Percentiles rank a stretch among this genome's conserved stretches.
These are phyloP conservation scores for Cladosporium austrohemisphaericum DNA, from an alignment of 2,329 filamentous ascomycete genomes.

Conservation along the genomic window DNA sequence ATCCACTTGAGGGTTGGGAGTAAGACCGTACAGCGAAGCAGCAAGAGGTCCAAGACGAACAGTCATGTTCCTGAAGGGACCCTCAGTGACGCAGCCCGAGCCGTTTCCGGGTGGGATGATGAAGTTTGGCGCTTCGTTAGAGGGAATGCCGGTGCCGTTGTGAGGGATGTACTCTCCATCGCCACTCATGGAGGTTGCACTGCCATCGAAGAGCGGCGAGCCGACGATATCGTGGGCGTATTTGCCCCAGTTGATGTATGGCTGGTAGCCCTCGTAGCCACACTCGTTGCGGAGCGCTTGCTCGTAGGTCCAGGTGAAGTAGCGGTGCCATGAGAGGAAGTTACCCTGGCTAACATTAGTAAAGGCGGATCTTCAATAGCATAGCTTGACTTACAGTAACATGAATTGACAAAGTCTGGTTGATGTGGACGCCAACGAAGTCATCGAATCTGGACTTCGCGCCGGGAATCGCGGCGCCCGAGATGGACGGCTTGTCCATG, in stretches of 20 bases:
- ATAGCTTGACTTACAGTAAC: constrained; percentile 18
- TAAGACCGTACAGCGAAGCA: constrained; percentile 31
- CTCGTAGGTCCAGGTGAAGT: constrained; percentile 42
- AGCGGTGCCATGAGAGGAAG: constrained; percentile 43
- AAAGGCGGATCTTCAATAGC: not conserved
- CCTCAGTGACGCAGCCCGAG: constrained; percentile 51
- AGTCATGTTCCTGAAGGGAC: constrained; percentile 47
- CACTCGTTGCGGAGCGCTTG: constrained; percentile 41
- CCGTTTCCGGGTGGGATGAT: constrained; percentile 47
- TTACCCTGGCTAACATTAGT: constrained; percentile 18
- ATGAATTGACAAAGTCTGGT: constrained; percentile 26
- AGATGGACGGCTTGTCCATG: constrained; percentile 24
- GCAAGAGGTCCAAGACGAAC: constrained; percentile 49
- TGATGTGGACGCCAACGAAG: constrained; percentile 28
- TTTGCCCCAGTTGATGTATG: constrained; percentile 53
- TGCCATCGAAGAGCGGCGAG: constrained; percentile 56
- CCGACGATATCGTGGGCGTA: constrained; percentile 42
- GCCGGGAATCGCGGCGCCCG: constrained; percentile 20
- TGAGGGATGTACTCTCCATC: constrained; percentile 24
- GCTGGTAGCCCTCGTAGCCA: constrained; percentile 40
- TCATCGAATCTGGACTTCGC: constrained; percentile 30
- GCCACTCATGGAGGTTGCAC: constrained; percentile 39
- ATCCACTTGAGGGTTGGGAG: constrained; percentile 28
- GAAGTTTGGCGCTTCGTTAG: constrained; percentile 20
- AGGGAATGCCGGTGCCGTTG: constrained; percentile 39